Evolutionary conservation across 2,329 filamentous ascomycete genomes (phyloP), one percentile per base, ranked within the genome.

Genomic region (Raffaelea ambrosiae): DNA sequence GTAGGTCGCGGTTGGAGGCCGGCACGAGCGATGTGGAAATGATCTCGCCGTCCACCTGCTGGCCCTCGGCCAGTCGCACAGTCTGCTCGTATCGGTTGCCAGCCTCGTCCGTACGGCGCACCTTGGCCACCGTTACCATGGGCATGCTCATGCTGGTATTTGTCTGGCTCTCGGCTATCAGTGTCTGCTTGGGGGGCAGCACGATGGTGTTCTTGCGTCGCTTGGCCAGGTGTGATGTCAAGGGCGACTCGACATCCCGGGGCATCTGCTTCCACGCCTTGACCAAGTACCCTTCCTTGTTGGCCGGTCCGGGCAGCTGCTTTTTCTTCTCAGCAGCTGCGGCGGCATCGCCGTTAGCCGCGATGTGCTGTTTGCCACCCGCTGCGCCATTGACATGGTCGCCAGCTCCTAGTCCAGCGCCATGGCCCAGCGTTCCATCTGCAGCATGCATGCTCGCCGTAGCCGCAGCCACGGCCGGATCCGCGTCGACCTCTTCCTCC

Each of bases 11-110:
- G 26, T 38, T 47, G 3, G 46, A 44, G 3, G 74, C 73, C 0
- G 72, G 65, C 33, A 80, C 70, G 16, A 79, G 67, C 7, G 73
- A 73, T 2, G 76, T 79, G 0, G 77, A 73, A 50, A 88, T 78
- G 44, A 95, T 83, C 61, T 95, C 89, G 48, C 88, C 88, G 53
- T 91, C 86, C 1, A 95, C 76, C 5, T 72, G 71, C 61, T 93
- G 86, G 1, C 88, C 89, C 49, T 91, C 86, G 5, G 81, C 78
- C 4, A 95, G 76, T 19, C 88, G 85, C 8, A 93, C 81, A 58
- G 94, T 88, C 63, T 93, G 88, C 2, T 91, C 83, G 51, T 86
- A 88, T 10, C 87, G 76, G 57, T 91, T 91, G 21, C 90, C 90
- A 1, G 81, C 79, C 4, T 84, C 82, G 60, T 95, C 88, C 11